A percentile compares a stretch with the other conserved stretches of the same genome.
These are phyloP conservation scores for Alternaria triticina DNA, from an alignment of 2,329 filamentous ascomycete genomes.

Conservation along the genomic window DNA sequence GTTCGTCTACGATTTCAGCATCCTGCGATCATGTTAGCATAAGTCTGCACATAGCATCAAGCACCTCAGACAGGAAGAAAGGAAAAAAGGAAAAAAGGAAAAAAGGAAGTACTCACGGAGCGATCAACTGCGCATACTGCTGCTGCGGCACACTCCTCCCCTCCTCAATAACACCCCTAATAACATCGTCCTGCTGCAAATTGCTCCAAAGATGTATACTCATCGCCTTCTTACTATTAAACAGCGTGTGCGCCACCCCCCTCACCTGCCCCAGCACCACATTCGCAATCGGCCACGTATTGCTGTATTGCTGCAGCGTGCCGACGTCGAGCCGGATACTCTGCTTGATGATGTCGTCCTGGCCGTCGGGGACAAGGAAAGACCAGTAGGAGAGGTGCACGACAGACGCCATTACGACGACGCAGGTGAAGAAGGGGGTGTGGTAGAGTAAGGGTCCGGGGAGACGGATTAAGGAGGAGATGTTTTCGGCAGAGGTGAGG, in stretches of 20 bases:
- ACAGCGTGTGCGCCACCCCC: constrained; percentile 78
- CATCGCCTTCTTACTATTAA: constrained; percentile 52
- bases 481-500: constrained; percentile 76
- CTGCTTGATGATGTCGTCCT: constrained; percentile 73
- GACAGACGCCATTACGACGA: constrained; percentile 49
- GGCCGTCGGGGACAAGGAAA: constrained; percentile 55
- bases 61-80: no score
- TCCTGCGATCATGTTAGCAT: constrained; percentile 19
- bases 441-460: constrained; percentile 75
- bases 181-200: constrained; percentile 43
- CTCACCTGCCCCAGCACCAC: constrained; percentile 76
- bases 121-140: constrained; percentile 44
- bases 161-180: constrained; percentile 43
- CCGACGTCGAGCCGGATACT: constrained; percentile 80
- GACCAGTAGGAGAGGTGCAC: constrained; percentile 72
- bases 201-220: constrained; percentile 49
- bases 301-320: constrained; percentile 70
- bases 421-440: constrained; percentile 56
- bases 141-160: constrained; percentile 40
- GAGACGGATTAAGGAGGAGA: constrained; percentile 76
- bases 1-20: constrained; percentile 39
- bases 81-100: no score
- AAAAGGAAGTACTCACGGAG: constrained; percentile 40
- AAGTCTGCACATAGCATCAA: no score
- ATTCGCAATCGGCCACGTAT: constrained; percentile 75